phyloP scores from a whole-genome alignment of 352 stramenopile genomes.

The Stramenopiles sp. region DNA sequence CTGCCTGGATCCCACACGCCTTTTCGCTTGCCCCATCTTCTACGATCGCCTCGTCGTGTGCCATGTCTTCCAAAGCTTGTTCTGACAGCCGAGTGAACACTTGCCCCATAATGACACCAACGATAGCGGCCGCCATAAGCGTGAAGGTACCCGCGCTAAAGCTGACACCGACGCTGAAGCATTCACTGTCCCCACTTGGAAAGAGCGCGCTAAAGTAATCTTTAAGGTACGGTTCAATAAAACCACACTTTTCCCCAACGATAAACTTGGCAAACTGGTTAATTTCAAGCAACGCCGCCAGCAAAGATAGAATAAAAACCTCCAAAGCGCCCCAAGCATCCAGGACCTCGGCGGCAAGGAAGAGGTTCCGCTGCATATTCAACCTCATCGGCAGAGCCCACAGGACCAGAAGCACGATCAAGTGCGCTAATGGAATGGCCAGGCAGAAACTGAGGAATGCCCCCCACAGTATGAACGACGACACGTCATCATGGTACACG shows the following conservation, averaged over 20 bases:
- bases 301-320: conserved; percentile 44
- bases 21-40: too few species aligned
- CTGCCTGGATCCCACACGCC: too few species aligned
- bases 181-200: too few species aligned
- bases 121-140: too few species aligned
- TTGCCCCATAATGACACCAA: too few species aligned
- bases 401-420: conserved; percentile 30
- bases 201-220: too few species aligned
- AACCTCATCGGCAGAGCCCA: conserved; percentile 35
- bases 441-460: conserved; percentile 45
- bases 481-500: too few species aligned
- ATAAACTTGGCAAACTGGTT: conserved; percentile 44
- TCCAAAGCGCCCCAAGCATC: conserved; percentile 47
- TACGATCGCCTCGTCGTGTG: too few species aligned
- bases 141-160: too few species aligned
- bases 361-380: conserved; percentile 28
- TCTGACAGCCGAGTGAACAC: too few species aligned
- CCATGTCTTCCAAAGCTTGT: too few species aligned
- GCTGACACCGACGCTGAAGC: too few species aligned
- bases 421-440: conserved; percentile 35
- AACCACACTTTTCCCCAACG: conserved; percentile 37
- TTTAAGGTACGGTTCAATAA: conserved; percentile 25
- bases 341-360: conserved; percentile 35
- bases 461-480: conserved; percentile 30
- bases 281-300: conserved; percentile 41